Base-by-base conservation (phyloP, 2,329 filamentous ascomycete species). In the Sporothrix mexicana region DNA sequence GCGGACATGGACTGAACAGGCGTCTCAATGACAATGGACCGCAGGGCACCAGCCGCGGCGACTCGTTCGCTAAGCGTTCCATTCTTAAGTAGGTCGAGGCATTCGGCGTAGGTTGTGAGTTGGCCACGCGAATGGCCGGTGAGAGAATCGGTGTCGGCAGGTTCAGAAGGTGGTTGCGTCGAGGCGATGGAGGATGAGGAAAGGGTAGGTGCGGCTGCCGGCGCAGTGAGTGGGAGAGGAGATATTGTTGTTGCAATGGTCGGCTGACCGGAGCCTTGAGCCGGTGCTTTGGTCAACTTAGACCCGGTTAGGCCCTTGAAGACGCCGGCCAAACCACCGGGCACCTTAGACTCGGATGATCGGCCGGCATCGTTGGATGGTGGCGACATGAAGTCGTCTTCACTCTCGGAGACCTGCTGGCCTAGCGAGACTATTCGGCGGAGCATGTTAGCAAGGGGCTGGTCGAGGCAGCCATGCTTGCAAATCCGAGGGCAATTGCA, bases 241-340 rank as follows among this genome's bases (percentile, higher is more conserved):
- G 47, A 70, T 43, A 41, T 55, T 41, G 55, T 20, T 7, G 73
- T n/a, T 7, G 69, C 36, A 1, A 71, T 41, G 2, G 69, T 64
- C 3, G 53, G 49, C 8, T 61, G 68, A 10, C 53, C 30, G 49
- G 73, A 64, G 3, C 57, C 30, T 2, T 20, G 47, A 1, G 72
- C 36, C 2, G 74, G 61, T 2, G 86, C 85, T 77, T 87, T 90
- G 62, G 83, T 84, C 73, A 86, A 81, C 79, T 85, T 89, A 73
- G 84, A 84, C 4, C 85, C 85, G 67, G 89, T 86, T 77, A 91
- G 82, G 76, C 87, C 88, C 77, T 89, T 90, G 79, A 91, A 88
- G 74, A 91, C 88, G 76, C 88, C 87, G 77, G 88, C 88, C 77
- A 91, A 84, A 76, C 88, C 88, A 74, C 88, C 84, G 55, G 84